A percentile compares a stretch with the other conserved stretches of the same genome.
Conservation (phyloP, 2,329 filamentous ascomycete genomes). For the Teratosphaeria pseudoeucalypti region DNA sequence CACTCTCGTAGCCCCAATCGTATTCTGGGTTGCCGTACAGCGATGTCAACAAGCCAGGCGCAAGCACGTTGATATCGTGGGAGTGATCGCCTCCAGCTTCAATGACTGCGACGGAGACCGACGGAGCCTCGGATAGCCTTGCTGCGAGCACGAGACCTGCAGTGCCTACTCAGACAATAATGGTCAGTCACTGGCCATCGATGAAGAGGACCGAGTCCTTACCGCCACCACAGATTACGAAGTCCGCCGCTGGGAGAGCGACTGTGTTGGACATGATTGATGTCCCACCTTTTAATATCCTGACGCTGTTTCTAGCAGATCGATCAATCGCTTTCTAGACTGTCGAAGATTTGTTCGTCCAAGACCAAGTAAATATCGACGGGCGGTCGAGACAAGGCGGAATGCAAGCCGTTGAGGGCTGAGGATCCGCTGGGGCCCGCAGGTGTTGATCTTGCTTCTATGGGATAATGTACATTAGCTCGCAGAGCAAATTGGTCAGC, state of each 20-base stretch:
- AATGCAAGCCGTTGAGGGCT: neutral
- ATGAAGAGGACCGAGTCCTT: neutral
- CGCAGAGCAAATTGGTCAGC: neutral
- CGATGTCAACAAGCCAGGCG: slow-evolving; percentile 8
- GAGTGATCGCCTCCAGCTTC: slow-evolving; percentile 22
- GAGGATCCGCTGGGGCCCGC: neutral
- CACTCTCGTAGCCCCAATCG: slow-evolving; percentile 1
- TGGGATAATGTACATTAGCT: neutral
- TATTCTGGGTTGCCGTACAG: slow-evolving; percentile 8
- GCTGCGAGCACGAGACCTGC: slow-evolving; percentile 13
- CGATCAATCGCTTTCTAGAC: no score
- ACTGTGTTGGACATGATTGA: slow-evolving; percentile 3
- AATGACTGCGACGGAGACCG: slow-evolving; percentile 19
- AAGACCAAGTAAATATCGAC: neutral
- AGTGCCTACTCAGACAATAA: slow-evolving; percentile 5
- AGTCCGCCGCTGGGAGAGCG: slow-evolving; percentile 3
- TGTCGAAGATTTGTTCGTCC: no score
- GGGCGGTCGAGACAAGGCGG: neutral
- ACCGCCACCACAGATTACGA: slow-evolving; percentile 6
- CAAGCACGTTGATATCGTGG: slow-evolving; percentile 22
- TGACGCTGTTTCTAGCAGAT: no score
- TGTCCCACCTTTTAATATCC: no score
- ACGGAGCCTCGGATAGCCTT: slow-evolving; percentile 11
- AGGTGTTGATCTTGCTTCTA: neutral
- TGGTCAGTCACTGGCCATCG: neutral